Percentiles rank a stretch among this genome's conserved stretches.
Evolutionary conservation across 495 filamentous ascomycete species (phyloP).

Genomic region (Pseudoneurospora amorphoporcata): DNA sequence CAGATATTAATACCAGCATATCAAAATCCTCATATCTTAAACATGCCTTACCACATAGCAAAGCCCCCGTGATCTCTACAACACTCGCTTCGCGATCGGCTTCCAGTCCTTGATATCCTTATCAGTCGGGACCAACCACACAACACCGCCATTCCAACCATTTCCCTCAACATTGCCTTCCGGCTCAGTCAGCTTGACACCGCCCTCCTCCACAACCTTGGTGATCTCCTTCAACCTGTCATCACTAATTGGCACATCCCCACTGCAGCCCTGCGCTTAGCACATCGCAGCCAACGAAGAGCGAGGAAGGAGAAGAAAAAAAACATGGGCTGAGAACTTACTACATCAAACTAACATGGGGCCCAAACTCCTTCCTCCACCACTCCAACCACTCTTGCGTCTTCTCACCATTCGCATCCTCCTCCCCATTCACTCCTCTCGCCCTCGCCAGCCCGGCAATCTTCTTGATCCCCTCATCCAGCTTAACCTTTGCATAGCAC

Average conservation of each 20-base stretch:
- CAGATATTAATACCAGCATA: neutral
- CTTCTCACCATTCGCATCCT: constrained; percentile 1
- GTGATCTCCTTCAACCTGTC: constrained; percentile 9
- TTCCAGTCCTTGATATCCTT: constrained; percentile 19
- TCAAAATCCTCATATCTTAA: neutral
- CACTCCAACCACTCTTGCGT: constrained; percentile 16
- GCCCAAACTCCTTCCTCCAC: constrained; percentile 17
- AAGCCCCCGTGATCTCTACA: neutral
- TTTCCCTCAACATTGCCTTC: neutral
- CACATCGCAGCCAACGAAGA: neutral
- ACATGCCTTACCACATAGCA: neutral
- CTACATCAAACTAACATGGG: constrained; percentile 26
- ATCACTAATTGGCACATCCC: constrained; percentile 12
- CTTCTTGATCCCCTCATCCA: constrained; percentile 8
- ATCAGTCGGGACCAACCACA: constrained; percentile 24
- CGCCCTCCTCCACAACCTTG: constrained; percentile 13
- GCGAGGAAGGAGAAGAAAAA: neutral
- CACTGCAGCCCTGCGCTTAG: constrained; percentile 9
- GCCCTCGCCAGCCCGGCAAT: constrained; percentile 15
- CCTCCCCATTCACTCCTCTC: constrained; percentile 12
- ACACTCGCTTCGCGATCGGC: constrained; percentile 17
- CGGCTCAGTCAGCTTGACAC: constrained; percentile 6
- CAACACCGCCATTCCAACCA: constrained; percentile 22
- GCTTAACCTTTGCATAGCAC: constrained; percentile 16
- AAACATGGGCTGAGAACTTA: constrained; percentile 4